Evolutionary conservation across 495 filamentous ascomycete genomes (phyloP).

Genomic region (Amorphotheca resinae): DNA sequence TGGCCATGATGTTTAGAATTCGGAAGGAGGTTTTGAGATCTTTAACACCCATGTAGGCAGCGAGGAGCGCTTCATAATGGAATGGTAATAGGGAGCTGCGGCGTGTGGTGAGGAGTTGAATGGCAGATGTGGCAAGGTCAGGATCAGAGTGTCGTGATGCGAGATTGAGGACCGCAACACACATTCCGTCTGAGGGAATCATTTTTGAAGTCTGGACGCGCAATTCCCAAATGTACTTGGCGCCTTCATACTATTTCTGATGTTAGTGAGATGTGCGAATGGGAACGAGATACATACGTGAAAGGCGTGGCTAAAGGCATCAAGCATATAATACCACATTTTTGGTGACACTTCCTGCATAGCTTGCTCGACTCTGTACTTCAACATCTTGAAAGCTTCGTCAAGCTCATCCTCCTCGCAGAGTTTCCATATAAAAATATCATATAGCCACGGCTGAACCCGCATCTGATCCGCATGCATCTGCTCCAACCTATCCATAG

Average conservation of each 20-base stretch:
- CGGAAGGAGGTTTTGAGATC: slow-evolving; percentile 45
- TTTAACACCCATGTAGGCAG: slow-evolving; percentile 45
- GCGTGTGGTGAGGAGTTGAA: slow-evolving; percentile 43
- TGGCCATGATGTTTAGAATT: slow-evolving; percentile 55
- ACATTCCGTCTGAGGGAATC: slow-evolving; percentile 51
- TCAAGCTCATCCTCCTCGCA: slow-evolving; percentile 60
- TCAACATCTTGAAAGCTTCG: slow-evolving; percentile 56
- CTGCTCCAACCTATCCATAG: slow-evolving; percentile 56
- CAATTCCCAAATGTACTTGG: slow-evolving; percentile 49
- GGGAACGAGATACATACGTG: slow-evolving; percentile 26
- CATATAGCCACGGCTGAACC: slow-evolving; percentile 60
- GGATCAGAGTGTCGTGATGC: slow-evolving; percentile 55
- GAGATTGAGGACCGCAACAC: slow-evolving; percentile 51
- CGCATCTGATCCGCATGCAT: slow-evolving; percentile 44
- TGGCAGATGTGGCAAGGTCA: slow-evolving; percentile 51
- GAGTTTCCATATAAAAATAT: slow-evolving; percentile 58
- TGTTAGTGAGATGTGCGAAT: slow-evolving; percentile 24
- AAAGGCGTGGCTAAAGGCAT: slow-evolving; percentile 42
- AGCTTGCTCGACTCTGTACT: slow-evolving; percentile 33
- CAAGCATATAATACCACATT: slow-evolving; percentile 62
- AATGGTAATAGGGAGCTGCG: slow-evolving; percentile 39
- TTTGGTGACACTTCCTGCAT: slow-evolving; percentile 32
- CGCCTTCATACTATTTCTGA: slow-evolving; percentile 37
- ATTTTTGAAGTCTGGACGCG: slow-evolving; percentile 45
- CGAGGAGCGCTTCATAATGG: slow-evolving; percentile 68